Conservation (phyloP, 768 basidiomycete genomes). For the Lactifluus rugatus region DNA sequence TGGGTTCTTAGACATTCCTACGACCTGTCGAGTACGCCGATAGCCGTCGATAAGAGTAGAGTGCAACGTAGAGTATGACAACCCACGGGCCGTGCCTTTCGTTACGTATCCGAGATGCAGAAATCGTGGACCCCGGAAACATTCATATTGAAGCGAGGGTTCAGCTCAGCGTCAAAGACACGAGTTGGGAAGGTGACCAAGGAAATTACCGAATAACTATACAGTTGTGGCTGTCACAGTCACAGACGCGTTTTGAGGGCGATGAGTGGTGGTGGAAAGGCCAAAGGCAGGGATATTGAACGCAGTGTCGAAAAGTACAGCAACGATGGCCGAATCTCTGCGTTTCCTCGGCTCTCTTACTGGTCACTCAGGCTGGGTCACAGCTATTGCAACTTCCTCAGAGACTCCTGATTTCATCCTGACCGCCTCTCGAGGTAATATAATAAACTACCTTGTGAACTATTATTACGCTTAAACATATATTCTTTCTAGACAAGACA, state of each 20-base stretch:
- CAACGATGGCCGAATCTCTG: constrained; percentile 19
- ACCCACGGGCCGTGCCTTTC: too few relatives aligned
- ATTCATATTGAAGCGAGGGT: neutral
- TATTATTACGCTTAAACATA: constrained; percentile 17
- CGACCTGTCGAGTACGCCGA: neutral
- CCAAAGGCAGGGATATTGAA: neutral
- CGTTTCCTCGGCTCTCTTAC: constrained; percentile 69
- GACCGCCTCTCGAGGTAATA: constrained; percentile 88
- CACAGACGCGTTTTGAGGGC: neutral
- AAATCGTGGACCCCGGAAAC: too few relatives aligned
- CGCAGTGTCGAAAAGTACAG: constrained; percentile 2
- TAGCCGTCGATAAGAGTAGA: neutral
- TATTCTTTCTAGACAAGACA: constrained; percentile 72
- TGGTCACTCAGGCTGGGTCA: constrained; percentile 97
- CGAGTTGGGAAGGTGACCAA: too few relatives aligned
- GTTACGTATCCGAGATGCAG: too few relatives aligned
- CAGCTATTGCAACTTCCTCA: constrained; percentile 94
- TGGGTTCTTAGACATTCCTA: neutral
- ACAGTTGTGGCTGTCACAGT: constrained; percentile 21
- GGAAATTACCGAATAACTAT: constrained; percentile 13
- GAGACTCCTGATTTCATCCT: constrained; percentile 99
- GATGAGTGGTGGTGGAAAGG: too few relatives aligned
- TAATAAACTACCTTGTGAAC: constrained; percentile 4
- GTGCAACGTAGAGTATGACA: neutral
- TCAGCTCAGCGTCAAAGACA: too few relatives aligned